Base-by-base conservation (phyloP, 805 yeast genomes). In the Ogataea trehalophila region DNA sequence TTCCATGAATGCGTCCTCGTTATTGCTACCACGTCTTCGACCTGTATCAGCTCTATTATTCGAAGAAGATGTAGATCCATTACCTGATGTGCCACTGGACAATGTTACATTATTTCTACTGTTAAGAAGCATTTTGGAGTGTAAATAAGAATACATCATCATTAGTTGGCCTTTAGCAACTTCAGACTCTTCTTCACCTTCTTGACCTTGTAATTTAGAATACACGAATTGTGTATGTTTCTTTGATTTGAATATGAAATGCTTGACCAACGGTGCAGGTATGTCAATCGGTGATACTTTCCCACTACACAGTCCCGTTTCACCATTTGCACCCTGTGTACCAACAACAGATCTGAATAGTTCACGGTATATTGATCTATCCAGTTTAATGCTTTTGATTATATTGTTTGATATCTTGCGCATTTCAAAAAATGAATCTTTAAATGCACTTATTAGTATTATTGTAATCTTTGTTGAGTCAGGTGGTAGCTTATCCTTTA, bases 161-260 rank as follows among this genome's bases (percentile, higher is more conserved):
- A 63, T 56, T 33, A 66, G 41, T 39, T 63, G 66, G 14, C 59
- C 58, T 31, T 45, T 52, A 23, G 53, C 45, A 13, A 54, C 40
- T 18, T 56, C 58, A 18, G 46, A 33, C 8, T 41, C 50, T 6
- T 54, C 48, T 6, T 58, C 58, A n/a, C 50, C 54, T 5, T 31
- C 26, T 13, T 37, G 45, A 2, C 57, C 59, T 42, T 54, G 57
- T 20, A 62, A 38, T 22, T 56, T 49, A 1, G 70, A 60, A 42
- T 56, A 65, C 1, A 68, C 75, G 56, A 75, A 83, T 57, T 88
- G 97, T 16, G 88, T 81, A 47, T 78, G 77, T 20, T 68, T 69
- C 49, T 79, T 83, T 33, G 87, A 79, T 65, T 87, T 90, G 71
- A 80, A 91, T 22, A 90, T 75, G 60, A 91, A 94, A 67, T 90